A percentile compares a stretch with the other conserved stretches of the same genome.
These are phyloP conservation scores for Moesziomyces aphidis DNA, from an alignment of 1,284 basidiomycete genomes.

Conservation along the genomic window DNA sequence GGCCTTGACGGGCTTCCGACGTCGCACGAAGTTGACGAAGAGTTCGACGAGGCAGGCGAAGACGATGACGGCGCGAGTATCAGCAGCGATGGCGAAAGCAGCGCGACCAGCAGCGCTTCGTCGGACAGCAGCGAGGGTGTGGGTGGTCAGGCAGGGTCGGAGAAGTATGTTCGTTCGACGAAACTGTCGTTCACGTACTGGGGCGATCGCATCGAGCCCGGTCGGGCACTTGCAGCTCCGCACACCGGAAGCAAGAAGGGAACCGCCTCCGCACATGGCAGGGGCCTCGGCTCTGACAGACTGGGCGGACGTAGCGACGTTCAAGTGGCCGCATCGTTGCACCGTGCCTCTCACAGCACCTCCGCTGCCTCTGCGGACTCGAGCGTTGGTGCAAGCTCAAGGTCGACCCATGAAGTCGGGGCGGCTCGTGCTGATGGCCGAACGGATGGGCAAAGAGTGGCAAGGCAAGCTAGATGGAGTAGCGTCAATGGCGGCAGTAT, in stretches of 20 bases:
- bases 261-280: not conserved
- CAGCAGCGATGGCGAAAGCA: slow-evolving; percentile 23
- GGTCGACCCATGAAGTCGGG: not conserved
- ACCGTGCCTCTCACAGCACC: slow-evolving; percentile 4
- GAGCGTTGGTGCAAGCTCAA: not conserved
- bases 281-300: not conserved
- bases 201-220: slow-evolving; percentile 54
- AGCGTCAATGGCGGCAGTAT: not conserved
- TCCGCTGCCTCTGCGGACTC: slow-evolving; percentile 9
- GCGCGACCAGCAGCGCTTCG: slow-evolving; percentile 17
- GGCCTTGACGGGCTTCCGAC: slow-evolving; percentile 33
- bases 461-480: slow-evolving; percentile 15
- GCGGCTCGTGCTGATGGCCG: not conserved
- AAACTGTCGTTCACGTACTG: slow-evolving; percentile 62
- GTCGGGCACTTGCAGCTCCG: slow-evolving; percentile 16
- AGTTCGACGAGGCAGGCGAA: slow-evolving; percentile 32
- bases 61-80: slow-evolving; percentile 29
- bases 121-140: slow-evolving; percentile 44
- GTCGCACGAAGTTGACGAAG: slow-evolving; percentile 49
- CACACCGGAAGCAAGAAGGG: slow-evolving; percentile 1
- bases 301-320: not conserved
- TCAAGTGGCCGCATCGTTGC: not conserved
- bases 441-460: not conserved
- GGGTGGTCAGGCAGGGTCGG: slow-evolving; percentile 36
- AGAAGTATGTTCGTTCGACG: slow-evolving; percentile 52